Conservation (phyloP, 2,329 filamentous ascomycete genomes). For the Ophiostoma triangulosporum region DNA sequence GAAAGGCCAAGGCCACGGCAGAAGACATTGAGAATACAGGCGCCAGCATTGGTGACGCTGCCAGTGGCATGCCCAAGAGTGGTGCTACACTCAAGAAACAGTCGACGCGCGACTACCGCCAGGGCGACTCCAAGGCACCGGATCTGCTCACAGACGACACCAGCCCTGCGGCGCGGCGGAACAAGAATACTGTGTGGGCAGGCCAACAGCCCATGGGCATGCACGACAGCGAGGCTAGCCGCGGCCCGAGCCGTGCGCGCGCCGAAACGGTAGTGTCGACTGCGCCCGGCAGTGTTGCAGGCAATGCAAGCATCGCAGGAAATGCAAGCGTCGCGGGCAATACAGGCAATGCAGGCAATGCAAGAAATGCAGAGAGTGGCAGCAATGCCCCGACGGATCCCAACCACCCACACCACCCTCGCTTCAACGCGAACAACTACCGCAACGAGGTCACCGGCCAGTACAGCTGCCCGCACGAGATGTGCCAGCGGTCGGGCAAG, state of each 20-base stretch:
- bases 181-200: slow-evolving; percentile 4
- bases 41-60: background rate
- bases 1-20: background rate
- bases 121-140: slow-evolving; percentile 13
- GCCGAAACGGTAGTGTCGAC: background rate
- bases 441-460: slow-evolving; percentile 26
- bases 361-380: too few species aligned
- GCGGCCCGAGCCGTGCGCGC: background rate
- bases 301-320: too few species aligned
- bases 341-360: too few species aligned
- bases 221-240: background rate
- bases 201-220: slow-evolving; percentile 7
- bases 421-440: slow-evolving; percentile 36
- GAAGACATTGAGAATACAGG: background rate
- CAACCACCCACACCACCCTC: slow-evolving; percentile 6
- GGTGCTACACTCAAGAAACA: background rate
- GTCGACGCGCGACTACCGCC: slow-evolving; percentile 11
- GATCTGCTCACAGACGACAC: slow-evolving; percentile 14
- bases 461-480: slow-evolving; percentile 39
- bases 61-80: background rate
- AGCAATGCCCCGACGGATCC: background rate
- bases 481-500: slow-evolving; percentile 31
- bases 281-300: background rate
- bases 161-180: background rate
- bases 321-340: too few species aligned